Evolutionary conservation across 164 flowering plant genomes (phyloP), one percentile per base, ranked within the genome.

Genomic region (Piper betle): DNA sequence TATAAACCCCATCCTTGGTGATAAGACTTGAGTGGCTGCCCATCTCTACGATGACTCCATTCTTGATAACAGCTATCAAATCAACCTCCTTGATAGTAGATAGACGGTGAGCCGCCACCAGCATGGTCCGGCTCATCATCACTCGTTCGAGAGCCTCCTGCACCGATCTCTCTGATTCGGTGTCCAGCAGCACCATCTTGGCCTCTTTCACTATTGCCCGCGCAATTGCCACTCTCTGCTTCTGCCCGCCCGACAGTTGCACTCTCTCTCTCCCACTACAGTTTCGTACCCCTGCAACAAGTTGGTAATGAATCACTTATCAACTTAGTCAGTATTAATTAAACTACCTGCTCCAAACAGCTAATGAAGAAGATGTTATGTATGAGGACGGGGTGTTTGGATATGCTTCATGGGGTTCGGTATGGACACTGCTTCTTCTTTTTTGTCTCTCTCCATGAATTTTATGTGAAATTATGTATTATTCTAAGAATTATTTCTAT

Each of bases 241-340:
- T 94, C 66, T 94, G 99, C 17, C 99, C 99, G 2, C 99, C 99
- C 0, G 97, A 88, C 37, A 94, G 84, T 73, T 93, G 99, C 37
- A 93, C 95, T 2, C 99, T 71, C 95, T 72, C 62, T 93, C 99
- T 5, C 99, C 97, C 5, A 87, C 92, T 59, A 73, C 4, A 1
- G 92, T 85, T 2, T 90, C 86, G 50, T 85, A 86, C 1, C 95
- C 92, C 84, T 85, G 77, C 71, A 70, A 15, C 19, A 20, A 4
- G 19, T 4, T 53, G 16, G 4, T 15, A n/a, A n/a, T n/a, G n/a
- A n/a, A n/a, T n/a, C n/a, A n/a, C n/a, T n/a, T n/a, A n/a, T n/a
- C n/a, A n/a, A n/a, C n/a, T n/a, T n/a, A n/a, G n/a, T n/a, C n/a
- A n/a, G n/a, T n/a, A n/a, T n/a, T n/a, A n/a, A n/a, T 41, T 9